Conservation (phyloP, 2,329 filamentous ascomycete species). For the Incumbomyces lentus region DNA sequence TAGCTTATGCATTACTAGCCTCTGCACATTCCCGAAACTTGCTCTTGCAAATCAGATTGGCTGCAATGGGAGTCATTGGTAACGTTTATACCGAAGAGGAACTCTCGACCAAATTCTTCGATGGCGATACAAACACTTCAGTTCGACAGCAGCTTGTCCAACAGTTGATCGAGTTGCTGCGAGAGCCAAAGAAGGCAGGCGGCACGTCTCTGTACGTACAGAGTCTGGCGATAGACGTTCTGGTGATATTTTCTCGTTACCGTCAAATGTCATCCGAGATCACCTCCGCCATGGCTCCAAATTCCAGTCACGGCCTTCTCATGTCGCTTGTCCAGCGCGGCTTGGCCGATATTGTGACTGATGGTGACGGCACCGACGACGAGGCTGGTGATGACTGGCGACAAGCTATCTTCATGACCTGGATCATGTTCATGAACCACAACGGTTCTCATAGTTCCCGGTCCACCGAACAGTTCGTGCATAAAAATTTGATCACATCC, state of each 20-base stretch:
- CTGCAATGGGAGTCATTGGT: constrained; percentile 82
- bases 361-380: constrained; percentile 47
- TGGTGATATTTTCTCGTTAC: constrained; percentile 78
- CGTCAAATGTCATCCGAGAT: constrained; percentile 70
- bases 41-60: constrained; percentile 67
- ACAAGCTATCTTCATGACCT: constrained; percentile 76
- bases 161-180: constrained; percentile 83
- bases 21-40: constrained; percentile 59
- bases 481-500: constrained; percentile 72
- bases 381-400: constrained; percentile 79
- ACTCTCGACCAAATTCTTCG: constrained; percentile 79
- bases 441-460: constrained; percentile 31
- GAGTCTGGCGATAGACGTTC: constrained; percentile 65
- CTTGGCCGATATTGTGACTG: constrained; percentile 65
- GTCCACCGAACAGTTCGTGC: constrained; percentile 69
- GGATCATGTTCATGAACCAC: constrained; percentile 53
- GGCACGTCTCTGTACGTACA: constrained; percentile 67
- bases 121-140: constrained; percentile 80
- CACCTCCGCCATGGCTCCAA: constrained; percentile 81
- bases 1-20: constrained; percentile 66
- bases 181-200: constrained; percentile 63
- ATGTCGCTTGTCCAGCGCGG: constrained; percentile 88
- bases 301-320: constrained; percentile 90
- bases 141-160: constrained; percentile 81
- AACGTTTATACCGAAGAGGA: constrained; percentile 74